A percentile compares a stretch with the other conserved stretches of the same genome.
Conservation (phyloP, 1,139 yeast genomes). For the Protomyces arabidopsidicola region DNA sequence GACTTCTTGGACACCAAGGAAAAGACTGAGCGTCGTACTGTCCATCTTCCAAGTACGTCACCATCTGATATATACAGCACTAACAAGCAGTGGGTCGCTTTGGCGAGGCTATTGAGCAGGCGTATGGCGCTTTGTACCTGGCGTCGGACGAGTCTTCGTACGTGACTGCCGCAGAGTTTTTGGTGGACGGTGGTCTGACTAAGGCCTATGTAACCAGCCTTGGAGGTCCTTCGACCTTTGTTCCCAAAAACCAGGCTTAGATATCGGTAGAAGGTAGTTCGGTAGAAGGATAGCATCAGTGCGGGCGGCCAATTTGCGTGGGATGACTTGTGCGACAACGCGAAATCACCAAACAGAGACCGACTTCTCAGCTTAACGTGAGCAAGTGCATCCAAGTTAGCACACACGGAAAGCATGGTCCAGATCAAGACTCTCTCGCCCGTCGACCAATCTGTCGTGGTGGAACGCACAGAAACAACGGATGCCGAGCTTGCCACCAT, state of each 20-base stretch:
- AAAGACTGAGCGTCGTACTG: slow-evolving; percentile 44
- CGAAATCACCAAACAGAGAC: no score
- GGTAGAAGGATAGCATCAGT: no score
- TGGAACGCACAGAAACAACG: slow-evolving; percentile 34
- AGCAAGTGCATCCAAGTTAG: no score
- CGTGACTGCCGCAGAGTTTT: slow-evolving; percentile 75
- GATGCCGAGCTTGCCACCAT: slow-evolving; percentile 35
- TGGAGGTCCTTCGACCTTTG: slow-evolving; percentile 10
- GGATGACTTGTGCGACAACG: no score
- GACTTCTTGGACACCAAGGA: slow-evolving; percentile 45
- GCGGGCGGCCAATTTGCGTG: no score
- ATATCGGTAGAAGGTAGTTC: no score
- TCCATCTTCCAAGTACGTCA: slow-evolving; percentile 43
- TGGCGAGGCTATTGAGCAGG: slow-evolving; percentile 66
- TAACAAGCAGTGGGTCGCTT: slow-evolving; percentile 38
- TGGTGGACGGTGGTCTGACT: slow-evolving; percentile 73
- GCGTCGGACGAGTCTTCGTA: slow-evolving; percentile 75
- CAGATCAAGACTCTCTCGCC: slow-evolving; percentile 24
- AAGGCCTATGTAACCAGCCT: slow-evolving; percentile 21
- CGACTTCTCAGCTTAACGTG: no score
- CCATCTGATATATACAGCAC: background rate
- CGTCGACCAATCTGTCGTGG: slow-evolving; percentile 25
- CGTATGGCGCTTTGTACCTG: slow-evolving; percentile 74
- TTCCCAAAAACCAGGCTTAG: slow-evolving; percentile 21
- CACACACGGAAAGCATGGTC: background rate